phyloP scores from a whole-genome alignment of 331 rosid genomes.

The Cydonia oblonga region DNA sequence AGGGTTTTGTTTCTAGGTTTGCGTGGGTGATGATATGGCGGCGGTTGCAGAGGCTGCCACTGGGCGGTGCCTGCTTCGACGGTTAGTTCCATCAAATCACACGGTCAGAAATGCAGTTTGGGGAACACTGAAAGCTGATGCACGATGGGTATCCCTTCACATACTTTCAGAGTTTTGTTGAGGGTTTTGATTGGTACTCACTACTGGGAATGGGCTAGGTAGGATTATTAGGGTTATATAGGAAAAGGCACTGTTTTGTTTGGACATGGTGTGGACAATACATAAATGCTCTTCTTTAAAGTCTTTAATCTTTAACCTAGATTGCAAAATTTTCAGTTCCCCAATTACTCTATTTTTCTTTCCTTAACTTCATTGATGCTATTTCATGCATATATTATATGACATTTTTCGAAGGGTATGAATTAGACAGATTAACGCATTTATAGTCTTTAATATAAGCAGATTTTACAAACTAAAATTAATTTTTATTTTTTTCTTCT shows the following conservation, averaged over 20 bases:
- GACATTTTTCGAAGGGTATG: too few relatives aligned
- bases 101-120: neutral
- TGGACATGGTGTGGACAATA: neutral
- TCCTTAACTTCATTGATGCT: too few relatives aligned
- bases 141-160: neutral
- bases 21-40: conserved; percentile 31
- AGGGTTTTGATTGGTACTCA: neutral
- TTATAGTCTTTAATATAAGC: too few relatives aligned
- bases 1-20: neutral
- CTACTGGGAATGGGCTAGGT: neutral
- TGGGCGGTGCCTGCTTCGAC: neutral
- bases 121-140: neutral
- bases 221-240: neutral
- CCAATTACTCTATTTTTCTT: too few relatives aligned
- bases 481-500: too few relatives aligned
- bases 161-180: neutral
- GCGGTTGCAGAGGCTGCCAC: conserved; percentile 21
- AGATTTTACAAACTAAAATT: too few relatives aligned
- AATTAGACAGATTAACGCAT: too few relatives aligned
- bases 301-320: too few relatives aligned
- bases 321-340: too few relatives aligned
- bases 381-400: too few relatives aligned
- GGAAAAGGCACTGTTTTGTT: neutral
- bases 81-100: conserved; percentile 29
- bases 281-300: too few relatives aligned